Base-by-base conservation (phyloP, 2,329 filamentous ascomycete genomes). In the Aspergillus pseudotamarii region DNA sequence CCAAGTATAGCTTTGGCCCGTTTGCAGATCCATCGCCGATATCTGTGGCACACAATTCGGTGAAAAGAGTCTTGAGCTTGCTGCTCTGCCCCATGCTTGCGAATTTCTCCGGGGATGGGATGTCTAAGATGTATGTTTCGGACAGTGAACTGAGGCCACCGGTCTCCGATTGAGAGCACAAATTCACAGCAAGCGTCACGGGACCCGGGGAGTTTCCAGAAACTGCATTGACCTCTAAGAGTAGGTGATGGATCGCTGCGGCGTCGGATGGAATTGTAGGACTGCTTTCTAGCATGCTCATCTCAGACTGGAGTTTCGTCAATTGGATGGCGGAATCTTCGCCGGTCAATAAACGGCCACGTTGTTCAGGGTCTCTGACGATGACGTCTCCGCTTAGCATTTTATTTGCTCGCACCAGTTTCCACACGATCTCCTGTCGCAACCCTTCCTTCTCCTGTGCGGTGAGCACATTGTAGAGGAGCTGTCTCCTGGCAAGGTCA, bases 321-420 rank as follows among this genome's bases (percentile, higher is more conserved):
- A 97, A 87, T 63, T 97, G 91, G 32, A 98, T 91, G 4, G 95
- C 92, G 1, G 94, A 97, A 78, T 99, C 95, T 59, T 97, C 91
- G 14, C 92, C 93, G 0, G 94, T 97, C 71, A 99, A 80, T 32
- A 98, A 89, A 53, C 94, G 88, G 10, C 95, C 95, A 34, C 91
- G 87, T 74, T 94, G 89, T 23, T 85, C 86, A 2, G 95, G 93
- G 77, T 96, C 95, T 34, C 95, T 89, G 63, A 99, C 95, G 75
- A 99, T 97, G 55, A 99, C 91, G 75, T 98, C 94, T 57, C 93
- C 93, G 65, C 89, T 93, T 60, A 97, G 90, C 72, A 98, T 86
- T 80, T 97, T 98, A 80, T 99, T 99, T 51, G 94, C 94, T 50
- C 86, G 88, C 3, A 98, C 94, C 57, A 99, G 82, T 72, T 97